Evolutionary conservation across 495 filamentous ascomycete genomes (phyloP).

Genomic region (Tuber borchii): DNA sequence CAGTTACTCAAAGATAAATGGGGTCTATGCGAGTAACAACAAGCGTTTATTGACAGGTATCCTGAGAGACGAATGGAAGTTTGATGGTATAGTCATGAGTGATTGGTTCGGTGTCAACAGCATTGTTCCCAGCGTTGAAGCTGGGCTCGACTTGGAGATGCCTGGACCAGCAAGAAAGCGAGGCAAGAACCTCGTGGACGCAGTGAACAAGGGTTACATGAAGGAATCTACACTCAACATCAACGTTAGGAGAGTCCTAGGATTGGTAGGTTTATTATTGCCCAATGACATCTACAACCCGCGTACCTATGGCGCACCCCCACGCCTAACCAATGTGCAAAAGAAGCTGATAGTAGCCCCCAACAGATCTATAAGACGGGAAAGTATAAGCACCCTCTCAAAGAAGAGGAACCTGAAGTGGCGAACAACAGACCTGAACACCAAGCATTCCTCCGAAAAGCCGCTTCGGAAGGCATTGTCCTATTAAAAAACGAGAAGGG

Average conservation of each 20-base stretch:
- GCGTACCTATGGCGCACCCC: background rate
- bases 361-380: constrained; percentile 41
- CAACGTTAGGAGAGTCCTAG: constrained; percentile 57
- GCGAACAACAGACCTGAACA: constrained; percentile 50
- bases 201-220: constrained; percentile 39
- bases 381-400: constrained; percentile 38
- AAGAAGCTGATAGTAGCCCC: constrained; percentile 6
- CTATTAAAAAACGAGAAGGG: constrained; percentile 66
- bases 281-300: constrained; percentile 7
- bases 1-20: constrained; percentile 69
- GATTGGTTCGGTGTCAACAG: constrained; percentile 71
- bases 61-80: constrained; percentile 65
- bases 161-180: constrained; percentile 62
- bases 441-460: constrained; percentile 55
- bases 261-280: constrained; percentile 46
- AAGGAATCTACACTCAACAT: constrained; percentile 55
- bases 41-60: constrained; percentile 57
- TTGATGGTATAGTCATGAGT: constrained; percentile 62
- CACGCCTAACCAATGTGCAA: background rate
- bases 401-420: constrained; percentile 44
- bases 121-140: constrained; percentile 59
- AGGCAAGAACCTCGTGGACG: constrained; percentile 46
- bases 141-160: constrained; percentile 71
- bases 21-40: constrained; percentile 62
- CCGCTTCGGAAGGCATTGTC: constrained; percentile 64